Base-by-base conservation (phyloP, 116 monocot species). In the Iris pallida region DNA sequence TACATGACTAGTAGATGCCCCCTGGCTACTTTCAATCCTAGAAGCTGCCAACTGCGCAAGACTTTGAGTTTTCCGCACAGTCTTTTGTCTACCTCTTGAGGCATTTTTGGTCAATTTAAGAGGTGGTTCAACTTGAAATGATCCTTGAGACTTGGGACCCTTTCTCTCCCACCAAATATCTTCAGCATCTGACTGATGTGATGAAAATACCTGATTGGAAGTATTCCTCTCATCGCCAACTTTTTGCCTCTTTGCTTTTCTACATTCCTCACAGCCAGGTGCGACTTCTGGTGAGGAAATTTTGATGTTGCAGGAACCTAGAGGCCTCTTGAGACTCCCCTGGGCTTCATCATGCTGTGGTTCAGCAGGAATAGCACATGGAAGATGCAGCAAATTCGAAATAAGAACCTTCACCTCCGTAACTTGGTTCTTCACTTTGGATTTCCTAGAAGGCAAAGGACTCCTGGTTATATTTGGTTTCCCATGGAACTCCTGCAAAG, bases 1-100 rank as follows among this genome's bases (percentile, higher is more conserved):
- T 20, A 90, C 76, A 80, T 98, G 93, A 77, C 98, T 98, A 46
- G 90, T 93, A 30, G 98, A 98, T 66, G 98, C 93, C 42, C 93
- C 88, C 19, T 98, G 93, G 72, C 93, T 93, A 66, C 93, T 77
- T 70, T 93, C 93, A 74, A 93, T 92, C 71, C 98, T 81, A 66
- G 85, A 69, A 74, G 98, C 81, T 60, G 83, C 83, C 57, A 98
- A 86, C 47, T 93, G 98, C 19, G 90, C 83, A 12, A 98, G 80
- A 76, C 90, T 90, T 78, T 90, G 90, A 62, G 90, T 98, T 82
- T 98, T 98, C 12, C 98, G 81, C 65, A 74, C 84, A 46, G 51
- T 54, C 55, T 88, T 88, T 71, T 78, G 88, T 68, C 86, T 83
- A 55, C 91, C 91, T 75, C 98, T 79, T 43, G 98, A 93, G 18